Base-by-base conservation (phyloP, 768 basidiomycete species). In the Lactarius tabidus region DNA sequence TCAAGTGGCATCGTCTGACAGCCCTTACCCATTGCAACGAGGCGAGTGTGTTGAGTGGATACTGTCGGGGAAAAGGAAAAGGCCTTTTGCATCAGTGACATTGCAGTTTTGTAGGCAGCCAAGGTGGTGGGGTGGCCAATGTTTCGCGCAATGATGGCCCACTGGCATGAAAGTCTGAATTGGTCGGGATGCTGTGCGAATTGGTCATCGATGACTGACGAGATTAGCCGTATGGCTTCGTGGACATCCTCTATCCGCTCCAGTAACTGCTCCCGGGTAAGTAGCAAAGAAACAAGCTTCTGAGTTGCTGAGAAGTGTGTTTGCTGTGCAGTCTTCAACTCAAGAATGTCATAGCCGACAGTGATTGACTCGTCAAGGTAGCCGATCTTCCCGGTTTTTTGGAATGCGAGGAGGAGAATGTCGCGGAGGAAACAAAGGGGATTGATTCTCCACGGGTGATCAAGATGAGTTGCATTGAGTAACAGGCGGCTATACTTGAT, bases 361-460 rank as follows among this genome's bases (percentile, higher is more conserved):
- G 41, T 6, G 26, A 62, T 45, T 14, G 41, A 62, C 17, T 43
- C 61, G 17, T 56, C n/a, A 10, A 62, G 61, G 35, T 62, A 54
- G 15, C 26, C 23, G 9, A 6, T 20, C 6, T 9, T 36, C 1
- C 20, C 12, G n/a, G 54, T 56, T 6, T 18, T n/a, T 10, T 23
- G 1, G 29, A 56, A 62, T 0, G 61, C 54, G 6, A n/a, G 41
- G 9, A 6, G 2, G 39, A 62, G 53, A 6, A 20, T 17, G 8
- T 45, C 8, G 54, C 17, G 28, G 5, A 55, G 35, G 9, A 8
- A 14, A 33, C 1, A 1, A 6, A 33, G 15, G 26, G 33, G 6
- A 10, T 18, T 7, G 5, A 12, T 10, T 8, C 31, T 29, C 17
- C 6, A 29, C 26, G 1, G 18, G 18, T 61, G 28, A 28, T 1